Conservation (phyloP, 202 grass and related monocot genomes). For the Sporobolus alterniflorus region DNA sequence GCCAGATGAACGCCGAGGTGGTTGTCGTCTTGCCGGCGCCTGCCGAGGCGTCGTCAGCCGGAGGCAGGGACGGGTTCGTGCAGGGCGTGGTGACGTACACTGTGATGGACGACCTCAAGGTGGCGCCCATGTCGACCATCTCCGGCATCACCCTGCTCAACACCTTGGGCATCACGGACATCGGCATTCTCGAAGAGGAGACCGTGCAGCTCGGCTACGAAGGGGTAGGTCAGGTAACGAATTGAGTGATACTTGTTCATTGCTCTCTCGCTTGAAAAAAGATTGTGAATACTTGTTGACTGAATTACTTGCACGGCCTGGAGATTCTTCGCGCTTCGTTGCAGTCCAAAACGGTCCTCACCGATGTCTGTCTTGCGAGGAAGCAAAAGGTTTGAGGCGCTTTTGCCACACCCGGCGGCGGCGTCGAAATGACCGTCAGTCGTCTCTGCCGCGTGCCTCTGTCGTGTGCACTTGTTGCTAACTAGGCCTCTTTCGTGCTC, state of each 20-base stretch:
- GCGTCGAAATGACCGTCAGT: too few species aligned
- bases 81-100: constrained; percentile 36
- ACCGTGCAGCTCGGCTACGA: constrained; percentile 20
- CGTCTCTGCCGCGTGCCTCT: background rate
- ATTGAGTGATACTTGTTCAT: too few species aligned
- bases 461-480: background rate
- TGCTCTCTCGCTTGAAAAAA: too few species aligned
- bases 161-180: constrained; percentile 21
- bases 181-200: constrained; percentile 13
- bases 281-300: too few species aligned
- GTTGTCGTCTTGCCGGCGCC: too few species aligned
- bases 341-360: background rate
- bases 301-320: background rate
- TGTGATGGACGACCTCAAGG: constrained; percentile 38
- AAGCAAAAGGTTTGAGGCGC: background rate
- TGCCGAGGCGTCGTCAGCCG: too few species aligned
- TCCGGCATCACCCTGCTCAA: constrained; percentile 22
- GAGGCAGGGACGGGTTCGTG: too few species aligned
- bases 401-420: too few species aligned
- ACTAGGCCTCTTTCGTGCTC: background rate
- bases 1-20: too few species aligned
- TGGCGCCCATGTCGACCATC: constrained; percentile 42
- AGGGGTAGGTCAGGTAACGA: too few species aligned
- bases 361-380: background rate
- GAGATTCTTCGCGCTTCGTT: background rate